Conservation (phyloP, 2,329 filamentous ascomycete species). For the Xenoacremonium recifei region DNA sequence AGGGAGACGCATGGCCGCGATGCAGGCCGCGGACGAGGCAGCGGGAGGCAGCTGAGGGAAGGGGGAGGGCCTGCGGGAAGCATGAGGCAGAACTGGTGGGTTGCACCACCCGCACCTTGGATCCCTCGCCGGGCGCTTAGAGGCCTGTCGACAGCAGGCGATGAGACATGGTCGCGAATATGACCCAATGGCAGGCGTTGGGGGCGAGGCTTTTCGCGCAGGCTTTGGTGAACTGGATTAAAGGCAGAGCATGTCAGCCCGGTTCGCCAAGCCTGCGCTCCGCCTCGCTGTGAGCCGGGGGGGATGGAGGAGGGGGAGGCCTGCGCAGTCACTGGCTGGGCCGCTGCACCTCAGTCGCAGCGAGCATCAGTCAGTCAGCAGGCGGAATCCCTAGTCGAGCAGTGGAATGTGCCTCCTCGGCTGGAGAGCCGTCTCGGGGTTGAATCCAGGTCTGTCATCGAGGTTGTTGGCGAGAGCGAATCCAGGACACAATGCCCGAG, state of each 20-base stretch:
- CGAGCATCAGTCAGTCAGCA: too few relatives aligned
- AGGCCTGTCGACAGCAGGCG: neutral
- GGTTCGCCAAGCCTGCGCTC: neutral
- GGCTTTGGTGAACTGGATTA: neutral
- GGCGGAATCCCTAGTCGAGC: too few relatives aligned
- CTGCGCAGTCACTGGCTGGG: neutral
- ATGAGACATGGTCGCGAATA: neutral
- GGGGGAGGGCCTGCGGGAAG: too few relatives aligned
- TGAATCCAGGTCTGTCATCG: too few relatives aligned
- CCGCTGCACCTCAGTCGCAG: too few relatives aligned
- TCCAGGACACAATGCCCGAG: too few relatives aligned
- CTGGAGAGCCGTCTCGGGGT: too few relatives aligned
- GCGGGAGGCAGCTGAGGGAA: constrained; percentile 1
- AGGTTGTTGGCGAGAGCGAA: too few relatives aligned
- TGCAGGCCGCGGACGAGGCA: neutral
- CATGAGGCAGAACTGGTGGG: neutral
- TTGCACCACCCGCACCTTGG: neutral
- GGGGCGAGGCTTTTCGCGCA: too few relatives aligned
- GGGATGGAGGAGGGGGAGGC: neutral
- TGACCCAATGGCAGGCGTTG: too few relatives aligned
- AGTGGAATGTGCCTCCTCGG: too few relatives aligned
- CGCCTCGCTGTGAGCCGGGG: too few relatives aligned
- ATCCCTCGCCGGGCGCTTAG: neutral
- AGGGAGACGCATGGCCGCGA: neutral
- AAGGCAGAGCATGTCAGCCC: neutral